phyloP scores from a whole-genome alignment of 495 filamentous ascomycete species.

The Podospora fimiseda region DNA sequence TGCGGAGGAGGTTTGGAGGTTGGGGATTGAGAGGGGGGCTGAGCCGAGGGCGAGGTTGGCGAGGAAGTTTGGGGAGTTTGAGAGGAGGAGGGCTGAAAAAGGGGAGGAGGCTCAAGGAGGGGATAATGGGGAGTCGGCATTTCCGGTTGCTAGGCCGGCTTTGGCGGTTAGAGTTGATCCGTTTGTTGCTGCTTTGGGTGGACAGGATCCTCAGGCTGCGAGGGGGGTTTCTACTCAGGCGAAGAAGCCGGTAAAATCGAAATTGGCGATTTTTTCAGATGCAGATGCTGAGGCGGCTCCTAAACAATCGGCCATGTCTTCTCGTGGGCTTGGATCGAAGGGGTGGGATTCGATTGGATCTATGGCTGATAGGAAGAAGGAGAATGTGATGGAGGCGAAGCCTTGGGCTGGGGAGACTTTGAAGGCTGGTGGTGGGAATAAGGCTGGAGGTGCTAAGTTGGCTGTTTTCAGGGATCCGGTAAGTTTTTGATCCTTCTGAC shows the following conservation, averaged over 20 bases:
- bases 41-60: constrained; percentile 71
- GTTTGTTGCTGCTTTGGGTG: constrained; percentile 46
- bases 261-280: constrained; percentile 90
- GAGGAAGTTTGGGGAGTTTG: constrained; percentile 87
- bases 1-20: constrained; percentile 84
- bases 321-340: constrained; percentile 46
- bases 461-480: constrained; percentile 94
- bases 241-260: constrained; percentile 61
- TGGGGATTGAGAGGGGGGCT: constrained; percentile 84
- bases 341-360: constrained; percentile 93
- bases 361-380: constrained; percentile 81
- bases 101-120: constrained; percentile 43
- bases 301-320: constrained; percentile 40
- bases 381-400: constrained; percentile 79
- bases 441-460: constrained; percentile 71
- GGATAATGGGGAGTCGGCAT: constrained; percentile 75
- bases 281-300: constrained; percentile 48
- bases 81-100: constrained; percentile 61
- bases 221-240: constrained; percentile 40
- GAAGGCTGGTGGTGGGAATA: constrained; percentile 76
- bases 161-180: constrained; percentile 81
- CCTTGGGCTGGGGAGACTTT: constrained; percentile 91
- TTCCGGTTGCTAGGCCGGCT: constrained; percentile 77
- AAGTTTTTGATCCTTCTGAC: constrained; percentile 42
- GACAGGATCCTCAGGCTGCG: constrained; percentile 63